phyloP scores from a whole-genome alignment of 2,329 filamentous ascomycete species.

The Penicillium sp. region DNA sequence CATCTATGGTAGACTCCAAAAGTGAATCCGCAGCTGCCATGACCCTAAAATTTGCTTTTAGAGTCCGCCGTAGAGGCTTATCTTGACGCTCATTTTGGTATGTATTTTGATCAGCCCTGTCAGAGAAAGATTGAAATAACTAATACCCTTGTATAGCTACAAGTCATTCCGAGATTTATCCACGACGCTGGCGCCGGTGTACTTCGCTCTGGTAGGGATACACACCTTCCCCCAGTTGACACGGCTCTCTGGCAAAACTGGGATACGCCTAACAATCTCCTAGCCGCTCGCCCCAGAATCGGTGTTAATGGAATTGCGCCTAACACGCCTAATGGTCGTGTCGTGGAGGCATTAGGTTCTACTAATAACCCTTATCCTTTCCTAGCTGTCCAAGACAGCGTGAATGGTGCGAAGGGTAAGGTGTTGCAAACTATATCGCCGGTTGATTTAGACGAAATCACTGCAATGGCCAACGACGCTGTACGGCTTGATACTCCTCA shows the following conservation, averaged over 20 bases:
- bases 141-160: not conserved
- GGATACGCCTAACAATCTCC: not conserved
- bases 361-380: not conserved
- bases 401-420: not conserved
- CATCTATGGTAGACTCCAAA: too few relatives aligned
- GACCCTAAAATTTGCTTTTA: too few relatives aligned
- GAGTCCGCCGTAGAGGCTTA: too few relatives aligned
- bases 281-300: not conserved
- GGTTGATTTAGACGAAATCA: not conserved
- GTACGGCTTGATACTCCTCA: not conserved
- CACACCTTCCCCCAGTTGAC: not conserved
- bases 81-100: too few relatives aligned
- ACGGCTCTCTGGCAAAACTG: not conserved
- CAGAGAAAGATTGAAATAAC: not conserved
- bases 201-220: not conserved
- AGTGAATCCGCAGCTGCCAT: too few relatives aligned
- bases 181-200: not conserved
- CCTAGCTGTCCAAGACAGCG: not conserved
- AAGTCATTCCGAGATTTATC: not conserved
- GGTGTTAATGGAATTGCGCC: not conserved
- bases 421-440: not conserved
- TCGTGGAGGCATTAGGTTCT: not conserved
- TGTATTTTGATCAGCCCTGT: too few relatives aligned
- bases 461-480: not conserved
- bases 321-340: not conserved